Percentiles rank a stretch among this genome's conserved stretches.
phyloP scores from a whole-genome alignment of 2,329 filamentous ascomycete genomes.

The Periconia digitata region DNA sequence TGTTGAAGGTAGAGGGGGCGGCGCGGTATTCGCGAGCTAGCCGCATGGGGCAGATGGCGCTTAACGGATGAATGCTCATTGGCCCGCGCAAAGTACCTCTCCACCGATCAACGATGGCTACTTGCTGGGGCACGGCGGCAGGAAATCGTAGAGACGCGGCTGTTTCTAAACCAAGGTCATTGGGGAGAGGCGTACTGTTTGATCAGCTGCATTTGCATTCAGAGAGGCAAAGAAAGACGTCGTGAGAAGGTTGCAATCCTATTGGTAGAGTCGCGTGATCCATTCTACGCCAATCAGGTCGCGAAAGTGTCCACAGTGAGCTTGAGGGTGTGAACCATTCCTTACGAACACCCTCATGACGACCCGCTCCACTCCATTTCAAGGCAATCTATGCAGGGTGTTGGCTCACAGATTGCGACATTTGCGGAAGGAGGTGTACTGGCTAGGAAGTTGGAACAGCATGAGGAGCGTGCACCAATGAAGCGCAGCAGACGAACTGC shows the following conservation, averaged over 20 bases:
- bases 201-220: slow-evolving; percentile 1
- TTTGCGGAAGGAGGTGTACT: not conserved
- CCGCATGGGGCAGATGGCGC: slow-evolving; percentile 12
- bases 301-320: not conserved
- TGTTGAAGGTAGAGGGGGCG: slow-evolving; percentile 5
- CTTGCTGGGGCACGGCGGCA: slow-evolving; percentile 10
- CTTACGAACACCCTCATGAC: not conserved
- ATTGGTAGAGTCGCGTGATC: slow-evolving; percentile 8
- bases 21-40: slow-evolving; percentile 13
- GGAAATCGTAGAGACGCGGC: slow-evolving; percentile 10
- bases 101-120: slow-evolving; percentile 4
- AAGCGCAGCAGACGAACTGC: not conserved
- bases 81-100: slow-evolving; percentile 9
- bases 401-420: not conserved
- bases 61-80: slow-evolving; percentile 12
- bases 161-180: slow-evolving; percentile 14
- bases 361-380: slow-evolving; percentile 2
- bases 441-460: too few relatives aligned
- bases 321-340: slow-evolving; percentile 1
- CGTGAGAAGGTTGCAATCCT: not conserved
- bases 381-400: slow-evolving; percentile 6
- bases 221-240: not conserved
- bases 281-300: slow-evolving; percentile 9
- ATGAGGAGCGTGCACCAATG: slow-evolving; percentile 3
- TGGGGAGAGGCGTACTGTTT: not conserved